Conservation (phyloP, 768 basidiomycete species). For the Russula dissimulans region DNA sequence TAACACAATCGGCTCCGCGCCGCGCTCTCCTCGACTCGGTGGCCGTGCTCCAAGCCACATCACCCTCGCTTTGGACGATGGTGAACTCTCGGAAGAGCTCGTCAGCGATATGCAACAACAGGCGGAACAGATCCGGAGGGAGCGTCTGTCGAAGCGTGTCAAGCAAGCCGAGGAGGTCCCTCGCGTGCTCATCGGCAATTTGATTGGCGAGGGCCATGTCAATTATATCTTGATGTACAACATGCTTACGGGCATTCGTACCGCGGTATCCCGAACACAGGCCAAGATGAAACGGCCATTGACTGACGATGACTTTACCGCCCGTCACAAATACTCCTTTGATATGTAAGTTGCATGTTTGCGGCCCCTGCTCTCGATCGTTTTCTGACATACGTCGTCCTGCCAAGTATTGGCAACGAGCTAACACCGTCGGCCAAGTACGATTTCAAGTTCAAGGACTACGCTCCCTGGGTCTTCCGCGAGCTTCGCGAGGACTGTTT, state of each 20-base stretch:
- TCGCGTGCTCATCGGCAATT: constrained; percentile 66
- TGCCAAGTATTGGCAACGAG: constrained; percentile 82
- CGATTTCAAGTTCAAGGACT: constrained; percentile 99
- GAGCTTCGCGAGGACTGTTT: constrained; percentile 91
- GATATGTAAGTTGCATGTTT: constrained; percentile 65
- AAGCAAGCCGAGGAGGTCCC: constrained; percentile 42
- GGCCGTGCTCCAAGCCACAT: constrained; percentile 24
- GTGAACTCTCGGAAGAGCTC: constrained; percentile 43
- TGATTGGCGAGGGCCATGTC: constrained; percentile 97
- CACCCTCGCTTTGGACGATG: constrained; percentile 30
- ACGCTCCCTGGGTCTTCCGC: constrained; percentile 96
- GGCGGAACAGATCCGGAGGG: constrained; percentile 76
- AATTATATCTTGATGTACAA: constrained; percentile 99
- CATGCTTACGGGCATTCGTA: constrained; percentile 98
- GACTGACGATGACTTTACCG: constrained; percentile 77
- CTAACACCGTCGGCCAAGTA: constrained; percentile 96
- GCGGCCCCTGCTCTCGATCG: constrained; percentile 11
- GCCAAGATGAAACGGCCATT: constrained; percentile 86
- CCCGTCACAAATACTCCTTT: constrained; percentile 91
- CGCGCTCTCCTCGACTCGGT: constrained; percentile 11
- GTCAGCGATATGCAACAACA: constrained; percentile 81
- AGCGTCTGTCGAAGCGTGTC: constrained; percentile 63
- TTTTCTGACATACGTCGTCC: background rate
- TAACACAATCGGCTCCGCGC: constrained; percentile 58
- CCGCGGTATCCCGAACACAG: constrained; percentile 92